Evolutionary conservation across 495 filamentous ascomycete species (phyloP).

Genomic region (Neurospora sp.): DNA sequence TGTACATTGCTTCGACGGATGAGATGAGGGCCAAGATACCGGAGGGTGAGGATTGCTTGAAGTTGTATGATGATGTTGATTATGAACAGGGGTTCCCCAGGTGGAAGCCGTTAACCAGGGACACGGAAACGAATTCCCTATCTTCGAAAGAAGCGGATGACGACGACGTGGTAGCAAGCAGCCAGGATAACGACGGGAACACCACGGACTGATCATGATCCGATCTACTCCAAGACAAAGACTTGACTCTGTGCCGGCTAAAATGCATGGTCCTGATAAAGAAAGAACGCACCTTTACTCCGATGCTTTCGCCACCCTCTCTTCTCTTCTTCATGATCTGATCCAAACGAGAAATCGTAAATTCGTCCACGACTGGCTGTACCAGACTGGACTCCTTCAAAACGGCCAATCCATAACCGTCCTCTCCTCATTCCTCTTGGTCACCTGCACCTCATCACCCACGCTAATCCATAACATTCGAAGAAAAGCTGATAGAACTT

Average conservation of each 20-base stretch:
- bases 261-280: background rate
- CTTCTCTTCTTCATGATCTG: background rate
- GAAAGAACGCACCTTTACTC: background rate
- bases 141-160: background rate
- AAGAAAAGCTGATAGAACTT: background rate
- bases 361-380: too few relatives aligned
- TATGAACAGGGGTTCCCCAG: background rate
- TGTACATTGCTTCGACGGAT: background rate
- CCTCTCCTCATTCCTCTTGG: slow-evolving; percentile 44
- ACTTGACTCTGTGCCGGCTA: background rate
- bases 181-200: background rate
- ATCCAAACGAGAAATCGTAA: background rate
- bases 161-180: background rate
- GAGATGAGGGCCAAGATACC: background rate
- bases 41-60: background rate
- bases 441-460: slow-evolving; percentile 63
- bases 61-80: background rate
- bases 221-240: background rate
- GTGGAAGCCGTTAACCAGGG: background rate
- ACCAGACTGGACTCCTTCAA: background rate
- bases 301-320: background rate
- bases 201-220: background rate
- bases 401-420: slow-evolving; percentile 42
- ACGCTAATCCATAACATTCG: slow-evolving; percentile 29
- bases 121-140: background rate